phyloP scores from a whole-genome alignment of 176 grass and related monocot species.

The Oryza longistaminata region DNA sequence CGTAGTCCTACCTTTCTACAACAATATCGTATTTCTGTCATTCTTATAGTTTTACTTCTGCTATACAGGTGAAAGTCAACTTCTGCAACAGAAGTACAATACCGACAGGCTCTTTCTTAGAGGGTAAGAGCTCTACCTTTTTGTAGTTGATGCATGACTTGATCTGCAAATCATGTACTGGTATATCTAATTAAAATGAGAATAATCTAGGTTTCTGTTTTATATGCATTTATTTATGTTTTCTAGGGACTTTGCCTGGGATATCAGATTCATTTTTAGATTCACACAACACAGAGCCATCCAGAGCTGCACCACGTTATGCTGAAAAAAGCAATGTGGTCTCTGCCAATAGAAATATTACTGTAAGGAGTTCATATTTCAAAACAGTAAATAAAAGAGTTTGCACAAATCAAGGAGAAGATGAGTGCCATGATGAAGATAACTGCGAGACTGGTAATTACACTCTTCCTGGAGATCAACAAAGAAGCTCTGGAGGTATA shows the following conservation, averaged over 20 bases:
- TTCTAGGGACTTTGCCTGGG: conserved; percentile 40
- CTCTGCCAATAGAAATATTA: conserved; percentile 47
- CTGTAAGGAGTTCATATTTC: conserved; percentile 71
- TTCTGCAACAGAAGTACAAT: conserved; percentile 34
- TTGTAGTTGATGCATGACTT: conserved; percentile 10
- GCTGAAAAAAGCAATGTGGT: conserved; percentile 41
- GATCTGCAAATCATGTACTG: conserved; percentile 12
- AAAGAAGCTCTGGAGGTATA: conserved; percentile 29
- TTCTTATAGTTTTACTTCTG: conserved; percentile 35
- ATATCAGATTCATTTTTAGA: conserved; percentile 24
- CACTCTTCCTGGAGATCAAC: conserved; percentile 43
- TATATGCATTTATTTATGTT: conserved; percentile 27
- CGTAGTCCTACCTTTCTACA: conserved; percentile 6
- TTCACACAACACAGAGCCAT: conserved; percentile 31
- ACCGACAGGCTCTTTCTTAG: conserved; percentile 34
- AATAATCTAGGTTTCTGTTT: conserved; percentile 2
- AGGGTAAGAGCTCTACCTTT: conserved; percentile 51
- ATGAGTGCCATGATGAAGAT: conserved; percentile 35
- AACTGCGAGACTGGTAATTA: conserved; percentile 23
- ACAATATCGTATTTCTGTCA: not conserved
- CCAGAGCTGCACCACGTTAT: conserved; percentile 12
- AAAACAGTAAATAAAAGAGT: conserved; percentile 49
- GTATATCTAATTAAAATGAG: not conserved
- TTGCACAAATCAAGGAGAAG: conserved; percentile 43
- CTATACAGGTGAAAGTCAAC: conserved; percentile 63